Conservation (phyloP, 2,329 filamentous ascomycete species). For the Fusarium hostae region DNA sequence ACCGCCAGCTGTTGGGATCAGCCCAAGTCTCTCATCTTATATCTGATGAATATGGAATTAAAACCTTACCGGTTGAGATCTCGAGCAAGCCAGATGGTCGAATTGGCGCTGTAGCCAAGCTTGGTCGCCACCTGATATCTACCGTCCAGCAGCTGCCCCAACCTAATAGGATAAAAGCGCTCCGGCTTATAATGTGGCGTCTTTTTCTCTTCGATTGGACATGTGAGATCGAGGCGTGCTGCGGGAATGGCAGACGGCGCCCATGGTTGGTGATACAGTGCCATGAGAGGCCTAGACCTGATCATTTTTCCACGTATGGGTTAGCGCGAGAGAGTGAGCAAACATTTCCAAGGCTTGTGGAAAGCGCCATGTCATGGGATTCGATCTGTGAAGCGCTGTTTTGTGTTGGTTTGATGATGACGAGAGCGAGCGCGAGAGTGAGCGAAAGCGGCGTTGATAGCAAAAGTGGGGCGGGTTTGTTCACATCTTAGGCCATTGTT, state of each 20-base stretch:
- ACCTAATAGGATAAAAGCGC: slow-evolving; percentile 27
- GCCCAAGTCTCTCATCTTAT: background rate
- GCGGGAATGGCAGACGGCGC: slow-evolving; percentile 10
- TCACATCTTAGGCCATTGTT: background rate
- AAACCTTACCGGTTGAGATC: slow-evolving; percentile 28
- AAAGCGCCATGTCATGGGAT: background rate
- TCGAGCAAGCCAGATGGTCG: slow-evolving; percentile 42
- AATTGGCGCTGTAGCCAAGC: slow-evolving; percentile 34
- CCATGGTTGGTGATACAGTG: slow-evolving; percentile 14
- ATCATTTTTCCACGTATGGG: background rate
- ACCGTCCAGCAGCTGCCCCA: slow-evolving; percentile 26
- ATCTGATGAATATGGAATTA: background rate
- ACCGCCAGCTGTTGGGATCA: slow-evolving; percentile 29
- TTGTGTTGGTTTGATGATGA: background rate
- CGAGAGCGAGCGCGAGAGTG: background rate
- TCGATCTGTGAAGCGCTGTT: background rate
- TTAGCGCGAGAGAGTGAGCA: background rate
- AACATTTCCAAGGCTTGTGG: background rate
- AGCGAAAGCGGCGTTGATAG: background rate
- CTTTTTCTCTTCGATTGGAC: slow-evolving; percentile 32
- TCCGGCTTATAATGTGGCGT: slow-evolving; percentile 20
- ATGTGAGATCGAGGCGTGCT: slow-evolving; percentile 19
- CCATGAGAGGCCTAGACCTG: background rate
- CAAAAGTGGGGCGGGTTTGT: background rate
- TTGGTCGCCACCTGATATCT: slow-evolving; percentile 41